Evolutionary conservation across 2,329 filamentous ascomycete species (phyloP).

Genomic region (Blumeria graminis): DNA sequence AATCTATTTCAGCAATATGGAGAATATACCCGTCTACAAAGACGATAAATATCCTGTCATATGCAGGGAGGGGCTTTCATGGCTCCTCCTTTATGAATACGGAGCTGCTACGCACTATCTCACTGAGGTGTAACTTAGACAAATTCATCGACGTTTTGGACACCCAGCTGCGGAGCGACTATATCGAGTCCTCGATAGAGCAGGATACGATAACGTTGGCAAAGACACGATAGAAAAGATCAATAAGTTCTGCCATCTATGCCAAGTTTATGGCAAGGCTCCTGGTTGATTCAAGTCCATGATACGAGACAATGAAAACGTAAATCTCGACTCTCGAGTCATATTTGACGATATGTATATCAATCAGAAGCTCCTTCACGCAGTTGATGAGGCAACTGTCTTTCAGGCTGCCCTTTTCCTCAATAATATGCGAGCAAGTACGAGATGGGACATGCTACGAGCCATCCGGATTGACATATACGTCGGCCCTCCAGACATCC

Average conservation of each 20-base stretch:
- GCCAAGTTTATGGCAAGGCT: not conserved
- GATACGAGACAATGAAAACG: not conserved
- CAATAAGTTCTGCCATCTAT: not conserved
- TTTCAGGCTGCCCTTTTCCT: constrained; percentile 3
- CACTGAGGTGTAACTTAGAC: no score
- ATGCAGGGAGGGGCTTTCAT: no score
- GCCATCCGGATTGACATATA: not conserved
- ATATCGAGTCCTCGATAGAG: no score
- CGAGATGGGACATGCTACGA: constrained; percentile 2
- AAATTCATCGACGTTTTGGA: no score
- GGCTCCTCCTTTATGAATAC: no score
- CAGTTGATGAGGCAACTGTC: no score
- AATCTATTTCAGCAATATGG: no score
- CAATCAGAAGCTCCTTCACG: not conserved
- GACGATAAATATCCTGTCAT: no score
- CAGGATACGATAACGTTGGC: not conserved
- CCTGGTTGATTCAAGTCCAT: not conserved
- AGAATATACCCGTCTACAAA: no score
- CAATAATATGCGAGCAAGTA: not conserved
- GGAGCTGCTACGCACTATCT: no score
- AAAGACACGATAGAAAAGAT: not conserved
- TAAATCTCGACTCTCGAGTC: constrained; percentile 2
- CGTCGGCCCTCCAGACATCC: not conserved
- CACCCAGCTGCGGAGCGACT: no score
- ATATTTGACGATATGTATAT: constrained; percentile 3